phyloP scores from a whole-genome alignment of 495 filamentous ascomycete species.

The Penicillium coffeae region DNA sequence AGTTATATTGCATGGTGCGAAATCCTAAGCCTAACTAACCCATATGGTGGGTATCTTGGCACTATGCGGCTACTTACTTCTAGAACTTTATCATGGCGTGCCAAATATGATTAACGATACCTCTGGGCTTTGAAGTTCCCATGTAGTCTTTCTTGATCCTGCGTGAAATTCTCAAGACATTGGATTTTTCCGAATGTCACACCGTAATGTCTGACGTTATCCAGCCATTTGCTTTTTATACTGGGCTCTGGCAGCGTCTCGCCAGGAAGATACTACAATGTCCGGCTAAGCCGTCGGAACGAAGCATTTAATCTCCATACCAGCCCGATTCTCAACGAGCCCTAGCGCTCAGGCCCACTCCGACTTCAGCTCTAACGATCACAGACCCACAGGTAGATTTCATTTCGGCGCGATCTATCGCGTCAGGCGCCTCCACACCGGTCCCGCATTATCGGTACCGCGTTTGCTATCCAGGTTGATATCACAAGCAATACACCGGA shows the following conservation, averaged over 20 bases:
- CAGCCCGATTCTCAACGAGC: slow-evolving; percentile 16
- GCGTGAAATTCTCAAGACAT: neutral
- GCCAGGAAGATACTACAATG: neutral
- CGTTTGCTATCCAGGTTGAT: slow-evolving; percentile 3
- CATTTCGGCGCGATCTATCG: neutral
- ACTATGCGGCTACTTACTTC: no score
- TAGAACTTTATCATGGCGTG: no score
- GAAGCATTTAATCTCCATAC: slow-evolving; percentile 9
- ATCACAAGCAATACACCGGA: no score
- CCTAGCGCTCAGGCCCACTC: slow-evolving; percentile 11
- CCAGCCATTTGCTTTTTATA: no score
- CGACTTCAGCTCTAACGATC: slow-evolving; percentile 1
- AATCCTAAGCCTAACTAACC: slow-evolving; percentile 19
- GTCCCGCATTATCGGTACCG: neutral
- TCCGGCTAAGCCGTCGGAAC: slow-evolving; percentile 1
- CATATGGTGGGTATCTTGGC: neutral
- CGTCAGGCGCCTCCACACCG: slow-evolving; percentile 2
- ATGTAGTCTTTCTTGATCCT: neutral
- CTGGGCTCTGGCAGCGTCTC: no score
- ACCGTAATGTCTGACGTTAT: no score
- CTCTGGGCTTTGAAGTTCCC: neutral
- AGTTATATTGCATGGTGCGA: slow-evolving; percentile 35
- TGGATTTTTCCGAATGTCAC: no score
- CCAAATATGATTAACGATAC: neutral
- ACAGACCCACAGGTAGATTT: slow-evolving; percentile 14